Conservation (phyloP, 768 basidiomycete species). For the Leccinum rimulosum region DNA sequence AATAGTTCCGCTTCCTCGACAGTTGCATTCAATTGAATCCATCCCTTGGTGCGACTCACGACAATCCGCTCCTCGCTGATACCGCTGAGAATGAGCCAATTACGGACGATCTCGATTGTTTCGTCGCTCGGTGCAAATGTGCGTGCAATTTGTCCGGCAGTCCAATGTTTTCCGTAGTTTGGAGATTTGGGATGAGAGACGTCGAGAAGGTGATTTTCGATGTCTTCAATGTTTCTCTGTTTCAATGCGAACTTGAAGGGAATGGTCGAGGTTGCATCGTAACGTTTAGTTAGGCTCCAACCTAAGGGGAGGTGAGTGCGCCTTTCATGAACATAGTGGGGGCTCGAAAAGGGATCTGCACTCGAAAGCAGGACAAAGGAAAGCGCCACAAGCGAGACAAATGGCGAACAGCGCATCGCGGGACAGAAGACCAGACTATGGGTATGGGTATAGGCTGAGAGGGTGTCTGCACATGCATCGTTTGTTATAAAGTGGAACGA, state of each 20-base stretch:
- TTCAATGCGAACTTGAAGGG: constrained; percentile 33
- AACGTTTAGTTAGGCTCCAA: constrained; percentile 39
- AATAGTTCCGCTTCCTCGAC: constrained; percentile 33
- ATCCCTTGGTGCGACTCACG: constrained; percentile 18
- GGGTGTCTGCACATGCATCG: neutral
- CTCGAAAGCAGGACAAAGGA: constrained; percentile 15
- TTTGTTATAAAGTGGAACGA: neutral
- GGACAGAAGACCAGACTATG: neutral
- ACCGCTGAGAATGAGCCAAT: constrained; percentile 29
- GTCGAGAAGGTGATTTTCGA: constrained; percentile 26
- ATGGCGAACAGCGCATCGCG: constrained; percentile 12
- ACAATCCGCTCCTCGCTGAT: constrained; percentile 22
- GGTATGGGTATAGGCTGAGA: neutral
- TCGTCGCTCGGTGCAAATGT: constrained; percentile 28
- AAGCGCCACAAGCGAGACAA: constrained; percentile 8
- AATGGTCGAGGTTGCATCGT: constrained; percentile 28
- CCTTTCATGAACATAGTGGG: constrained; percentile 39
- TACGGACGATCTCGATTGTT: constrained; percentile 20
- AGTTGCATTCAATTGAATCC: constrained; percentile 29
- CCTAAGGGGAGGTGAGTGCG: constrained; percentile 33
- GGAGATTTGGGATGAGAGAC: constrained; percentile 35
- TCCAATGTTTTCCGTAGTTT: constrained; percentile 34
- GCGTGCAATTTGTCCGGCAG: constrained; percentile 25
- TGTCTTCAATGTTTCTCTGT: constrained; percentile 29
- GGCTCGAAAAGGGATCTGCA: constrained; percentile 12